A percentile compares a stretch with the other conserved stretches of the same genome.
Conservation (phyloP, 495 filamentous ascomycete genomes). For the Aspergillus ostianus region DNA sequence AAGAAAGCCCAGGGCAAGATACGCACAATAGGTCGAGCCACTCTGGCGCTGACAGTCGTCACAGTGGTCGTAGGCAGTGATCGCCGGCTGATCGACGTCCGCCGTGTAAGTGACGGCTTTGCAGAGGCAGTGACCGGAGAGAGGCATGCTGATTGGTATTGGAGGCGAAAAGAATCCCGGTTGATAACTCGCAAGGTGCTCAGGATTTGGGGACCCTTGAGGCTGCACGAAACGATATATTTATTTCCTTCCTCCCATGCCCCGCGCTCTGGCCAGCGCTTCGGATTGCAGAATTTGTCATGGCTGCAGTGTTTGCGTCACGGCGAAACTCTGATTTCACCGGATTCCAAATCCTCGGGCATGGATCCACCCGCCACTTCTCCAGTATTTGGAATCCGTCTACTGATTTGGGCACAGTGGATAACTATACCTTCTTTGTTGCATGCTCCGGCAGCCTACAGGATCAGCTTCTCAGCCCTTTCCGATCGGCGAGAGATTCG, state of each 20-base stretch:
- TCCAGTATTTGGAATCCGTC: not conserved
- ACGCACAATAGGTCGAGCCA: constrained; percentile 65
- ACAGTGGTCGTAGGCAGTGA: constrained; percentile 67
- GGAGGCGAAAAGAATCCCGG: not conserved
- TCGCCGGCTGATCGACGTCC: constrained; percentile 51
- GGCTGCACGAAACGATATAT: constrained; percentile 20
- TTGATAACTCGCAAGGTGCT: constrained; percentile 36
- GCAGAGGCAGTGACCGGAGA: constrained; percentile 70
- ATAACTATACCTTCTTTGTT: not conserved
- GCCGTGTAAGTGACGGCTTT: constrained; percentile 63
- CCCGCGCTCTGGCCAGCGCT: not conserved
- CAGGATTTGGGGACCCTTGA: constrained; percentile 30
- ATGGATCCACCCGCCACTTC: not conserved
- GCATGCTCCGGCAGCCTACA: not conserved
- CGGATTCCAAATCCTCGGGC: not conserved
- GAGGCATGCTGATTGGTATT: constrained; percentile 53
- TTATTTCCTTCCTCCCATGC: constrained; percentile 21
- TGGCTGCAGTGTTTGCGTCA: not conserved
- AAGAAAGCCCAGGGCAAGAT: not conserved
- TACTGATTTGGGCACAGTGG: no score
- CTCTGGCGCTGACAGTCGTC: constrained; percentile 71
- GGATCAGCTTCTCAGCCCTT: not conserved
- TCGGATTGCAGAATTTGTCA: not conserved
- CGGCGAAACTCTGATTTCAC: not conserved
- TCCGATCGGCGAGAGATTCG: not conserved